Evolutionary conservation across 1,284 basidiomycete genomes (phyloP), one percentile per base, ranked within the genome.

Genomic region (Gymnopus androsaceus): DNA sequence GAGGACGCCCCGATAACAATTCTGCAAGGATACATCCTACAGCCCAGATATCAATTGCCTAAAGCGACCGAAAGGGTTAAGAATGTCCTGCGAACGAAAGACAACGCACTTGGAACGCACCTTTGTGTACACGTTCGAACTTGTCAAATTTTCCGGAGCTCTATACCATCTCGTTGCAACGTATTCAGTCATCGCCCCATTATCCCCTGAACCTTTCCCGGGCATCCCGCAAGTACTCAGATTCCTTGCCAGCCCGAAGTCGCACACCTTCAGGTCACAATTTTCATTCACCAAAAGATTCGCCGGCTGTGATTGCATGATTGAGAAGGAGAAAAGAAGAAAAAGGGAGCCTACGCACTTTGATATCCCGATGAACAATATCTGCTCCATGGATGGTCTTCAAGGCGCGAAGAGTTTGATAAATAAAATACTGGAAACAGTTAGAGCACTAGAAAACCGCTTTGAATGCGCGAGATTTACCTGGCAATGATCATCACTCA

Each of bases 11-110:
- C 3, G 87, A 91, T 5, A 98, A 78, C 95, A 98, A 98, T 76
- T 98, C 95, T 2, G 94, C 96, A 30, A 98, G 82, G 69, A 98
- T 97, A 70, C 95, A 98, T 5, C 95, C 95, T 27, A 98, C 92
- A 9, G 93, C 95, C 95, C 95, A 97, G 15, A 95, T 84, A 65
- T 95, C 93, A 65, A 95, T 94, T 28, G 92, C 57, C 75, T 95
- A 27, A 17, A 31, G 27, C 38, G 25, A 34, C 44, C 5, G 17
- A 8, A 1, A 45, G 23, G 27, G 14, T 54, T 33, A 48, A 41
- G 56, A 45, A 34, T 3, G 36, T 9, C 21, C 50, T 2, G 31
- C 4, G n/a, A 23, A 19, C 23, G 3, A 11, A 44, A 21, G 25
- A 8, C 5, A 17, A 59, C 38, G 48, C 47, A 55, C 49, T 19